phyloP scores from a whole-genome alignment of 805 yeast species.

The Clavispora carvajalis region DNA sequence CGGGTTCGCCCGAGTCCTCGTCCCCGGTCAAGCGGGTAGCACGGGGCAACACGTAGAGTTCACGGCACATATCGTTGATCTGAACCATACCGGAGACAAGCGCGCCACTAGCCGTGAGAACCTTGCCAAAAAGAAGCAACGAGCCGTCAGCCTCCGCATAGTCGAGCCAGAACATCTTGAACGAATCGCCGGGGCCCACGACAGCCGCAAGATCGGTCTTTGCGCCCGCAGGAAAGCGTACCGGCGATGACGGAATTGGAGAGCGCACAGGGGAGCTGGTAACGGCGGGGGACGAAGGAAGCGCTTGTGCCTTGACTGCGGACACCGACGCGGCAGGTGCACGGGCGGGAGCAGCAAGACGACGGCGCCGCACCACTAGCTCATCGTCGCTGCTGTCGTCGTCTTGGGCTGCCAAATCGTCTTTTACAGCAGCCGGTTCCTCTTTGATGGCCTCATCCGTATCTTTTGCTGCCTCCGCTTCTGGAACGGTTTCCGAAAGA shows the following conservation, averaged over 20 bases:
- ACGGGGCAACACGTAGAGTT: slow-evolving; percentile 75
- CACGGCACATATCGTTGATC: slow-evolving; percentile 62
- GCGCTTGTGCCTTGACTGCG: slow-evolving; percentile 26
- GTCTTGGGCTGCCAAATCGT: no score
- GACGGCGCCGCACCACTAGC: slow-evolving; percentile 48
- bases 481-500: slow-evolving; percentile 5
- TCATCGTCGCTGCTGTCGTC: slow-evolving; percentile 55
- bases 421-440: slow-evolving; percentile 11
- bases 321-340: slow-evolving; percentile 39
- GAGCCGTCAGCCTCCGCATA: slow-evolving; percentile 71
- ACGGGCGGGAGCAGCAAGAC: slow-evolving; percentile 39
- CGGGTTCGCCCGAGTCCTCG: slow-evolving; percentile 33
- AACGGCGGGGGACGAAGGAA: slow-evolving; percentile 21
- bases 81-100: slow-evolving; percentile 74
- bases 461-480: background rate
- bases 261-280: background rate
- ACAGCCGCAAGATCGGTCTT: slow-evolving; percentile 2
- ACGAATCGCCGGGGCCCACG: slow-evolving; percentile 25
- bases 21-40: slow-evolving; percentile 38
- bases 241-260: slow-evolving; percentile 16
- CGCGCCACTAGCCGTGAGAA: slow-evolving; percentile 51
- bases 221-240: background rate
- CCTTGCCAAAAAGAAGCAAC: slow-evolving; percentile 76
- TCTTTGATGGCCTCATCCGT: no score
- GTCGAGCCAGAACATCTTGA: slow-evolving; percentile 88